A percentile compares a stretch with the other conserved stretches of the same genome.
These are phyloP conservation scores for Talaromyces trachyspermus DNA, from an alignment of 495 filamentous ascomycete species.

Conservation along the genomic window DNA sequence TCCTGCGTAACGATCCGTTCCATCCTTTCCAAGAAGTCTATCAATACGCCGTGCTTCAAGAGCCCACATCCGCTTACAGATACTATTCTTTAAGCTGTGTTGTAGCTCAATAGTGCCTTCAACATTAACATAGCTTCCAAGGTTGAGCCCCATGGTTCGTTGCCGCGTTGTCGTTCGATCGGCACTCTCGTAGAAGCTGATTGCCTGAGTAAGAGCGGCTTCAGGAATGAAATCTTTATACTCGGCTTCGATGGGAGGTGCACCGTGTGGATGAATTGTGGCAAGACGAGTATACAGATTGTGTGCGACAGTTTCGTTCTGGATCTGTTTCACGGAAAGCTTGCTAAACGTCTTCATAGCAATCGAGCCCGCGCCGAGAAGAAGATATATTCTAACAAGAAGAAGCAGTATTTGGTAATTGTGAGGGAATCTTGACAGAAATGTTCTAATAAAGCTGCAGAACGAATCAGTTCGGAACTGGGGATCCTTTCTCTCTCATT, in stretches of 20 bases:
- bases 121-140: constrained; percentile 33
- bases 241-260: constrained; percentile 32
- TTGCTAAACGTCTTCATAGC: constrained; percentile 47
- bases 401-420: constrained; percentile 52
- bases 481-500: constrained; percentile 14
- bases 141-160: constrained; percentile 27
- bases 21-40: constrained; percentile 33
- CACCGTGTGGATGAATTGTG: constrained; percentile 45
- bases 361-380: constrained; percentile 45
- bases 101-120: constrained; percentile 35
- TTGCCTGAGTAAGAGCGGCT: constrained; percentile 30
- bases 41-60: constrained; percentile 34
- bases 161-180: constrained; percentile 26
- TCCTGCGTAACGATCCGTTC: constrained; percentile 27
- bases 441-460: constrained; percentile 42
- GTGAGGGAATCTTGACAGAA: constrained; percentile 45
- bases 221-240: constrained; percentile 39
- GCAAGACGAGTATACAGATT: constrained; percentile 50
- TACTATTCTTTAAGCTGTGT: constrained; percentile 28
- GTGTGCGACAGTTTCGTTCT: constrained; percentile 52
- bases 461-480: constrained; percentile 41
- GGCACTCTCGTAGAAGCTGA: constrained; percentile 33
- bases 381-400: constrained; percentile 46
- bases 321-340: constrained; percentile 54
- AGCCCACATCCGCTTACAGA: constrained; percentile 36